Conservation (phyloP, 805 yeast species). For the Vanderwaltozyma polyspora region DNA sequence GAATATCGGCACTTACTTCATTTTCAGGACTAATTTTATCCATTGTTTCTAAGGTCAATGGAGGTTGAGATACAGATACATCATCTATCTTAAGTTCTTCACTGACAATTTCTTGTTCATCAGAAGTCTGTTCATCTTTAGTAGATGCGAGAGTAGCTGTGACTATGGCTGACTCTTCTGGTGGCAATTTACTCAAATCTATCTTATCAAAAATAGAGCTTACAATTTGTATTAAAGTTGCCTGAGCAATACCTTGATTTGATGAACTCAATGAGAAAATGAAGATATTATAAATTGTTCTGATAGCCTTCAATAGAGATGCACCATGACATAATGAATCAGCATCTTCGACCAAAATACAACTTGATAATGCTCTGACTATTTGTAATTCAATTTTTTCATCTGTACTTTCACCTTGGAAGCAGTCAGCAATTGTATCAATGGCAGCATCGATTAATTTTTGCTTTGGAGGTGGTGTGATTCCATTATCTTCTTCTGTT, state of each 20-base stretch:
- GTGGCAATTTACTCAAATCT: constrained; percentile 22
- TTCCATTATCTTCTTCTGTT: constrained; percentile 23
- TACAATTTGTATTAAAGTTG: constrained; percentile 83
- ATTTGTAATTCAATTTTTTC: constrained; percentile 84
- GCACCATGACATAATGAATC: constrained; percentile 78
- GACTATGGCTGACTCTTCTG: constrained; percentile 16
- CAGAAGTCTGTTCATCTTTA: constrained; percentile 9
- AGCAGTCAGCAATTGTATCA: constrained; percentile 72
- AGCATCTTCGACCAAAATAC: constrained; percentile 66
- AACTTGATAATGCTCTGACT: constrained; percentile 81
- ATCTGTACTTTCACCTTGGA: constrained; percentile 88
- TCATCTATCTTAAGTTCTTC: neutral
- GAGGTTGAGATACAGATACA: constrained; percentile 19
- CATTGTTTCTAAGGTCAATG: constrained; percentile 50
- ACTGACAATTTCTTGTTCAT: constrained; percentile 5
- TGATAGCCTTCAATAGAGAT: constrained; percentile 73
- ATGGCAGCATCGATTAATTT: constrained; percentile 71
- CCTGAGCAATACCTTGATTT: constrained; percentile 92
- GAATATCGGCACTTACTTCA: constrained; percentile 39
- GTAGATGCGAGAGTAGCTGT: neutral
- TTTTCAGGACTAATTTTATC: constrained; percentile 47
- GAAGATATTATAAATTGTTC: constrained; percentile 89
- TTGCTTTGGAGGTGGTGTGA: constrained; percentile 43
- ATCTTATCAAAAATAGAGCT: constrained; percentile 69
- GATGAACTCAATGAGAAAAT: constrained; percentile 69